Evolutionary conservation across 2,329 filamentous ascomycete species (phyloP).

Genomic region (Parascedosporium putredinis): DNA sequence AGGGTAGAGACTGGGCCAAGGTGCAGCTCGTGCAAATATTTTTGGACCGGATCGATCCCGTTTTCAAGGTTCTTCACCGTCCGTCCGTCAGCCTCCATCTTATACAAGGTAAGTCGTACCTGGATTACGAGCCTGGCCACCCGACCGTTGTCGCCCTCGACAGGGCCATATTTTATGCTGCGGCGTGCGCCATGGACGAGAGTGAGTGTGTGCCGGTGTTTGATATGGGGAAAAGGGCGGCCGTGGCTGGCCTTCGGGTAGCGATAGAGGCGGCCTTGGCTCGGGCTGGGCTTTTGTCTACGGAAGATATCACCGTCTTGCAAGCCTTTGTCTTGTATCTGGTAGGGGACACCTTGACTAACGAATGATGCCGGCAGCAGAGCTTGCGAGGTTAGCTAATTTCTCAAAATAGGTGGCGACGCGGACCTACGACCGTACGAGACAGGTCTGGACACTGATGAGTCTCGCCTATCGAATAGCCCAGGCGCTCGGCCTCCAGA

Average conservation of each 20-base stretch:
- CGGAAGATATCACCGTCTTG: slow-evolving; percentile 10
- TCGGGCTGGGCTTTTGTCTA: slow-evolving; percentile 9
- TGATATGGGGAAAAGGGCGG: not conserved
- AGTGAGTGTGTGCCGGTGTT: not conserved
- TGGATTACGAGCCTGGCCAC: slow-evolving; percentile 1
- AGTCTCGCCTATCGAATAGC: slow-evolving; percentile 12
- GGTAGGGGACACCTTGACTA: slow-evolving; percentile 4
- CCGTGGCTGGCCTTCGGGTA: not conserved
- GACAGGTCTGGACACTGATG: slow-evolving; percentile 10
- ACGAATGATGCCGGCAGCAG: no score
- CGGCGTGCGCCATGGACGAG: not conserved
- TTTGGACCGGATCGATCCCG: not conserved
- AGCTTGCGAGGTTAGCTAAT: no score
- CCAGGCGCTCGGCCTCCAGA: slow-evolving; percentile 15
- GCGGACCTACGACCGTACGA: slow-evolving; percentile 8
- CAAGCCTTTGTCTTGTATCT: slow-evolving; percentile 13
- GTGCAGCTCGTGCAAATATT: not conserved
- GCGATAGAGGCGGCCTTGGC: not conserved
- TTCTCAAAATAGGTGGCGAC: slow-evolving; percentile 1
- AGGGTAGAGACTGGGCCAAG: not conserved
- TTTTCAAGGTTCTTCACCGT: not conserved
- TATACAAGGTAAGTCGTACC: not conserved
- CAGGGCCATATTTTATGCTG: not conserved
- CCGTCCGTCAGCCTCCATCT: not conserved
- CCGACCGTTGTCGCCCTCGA: not conserved